Evolutionary conservation across 2,329 filamentous ascomycete genomes (phyloP).

Genomic region (Diaporthe nobilis): DNA sequence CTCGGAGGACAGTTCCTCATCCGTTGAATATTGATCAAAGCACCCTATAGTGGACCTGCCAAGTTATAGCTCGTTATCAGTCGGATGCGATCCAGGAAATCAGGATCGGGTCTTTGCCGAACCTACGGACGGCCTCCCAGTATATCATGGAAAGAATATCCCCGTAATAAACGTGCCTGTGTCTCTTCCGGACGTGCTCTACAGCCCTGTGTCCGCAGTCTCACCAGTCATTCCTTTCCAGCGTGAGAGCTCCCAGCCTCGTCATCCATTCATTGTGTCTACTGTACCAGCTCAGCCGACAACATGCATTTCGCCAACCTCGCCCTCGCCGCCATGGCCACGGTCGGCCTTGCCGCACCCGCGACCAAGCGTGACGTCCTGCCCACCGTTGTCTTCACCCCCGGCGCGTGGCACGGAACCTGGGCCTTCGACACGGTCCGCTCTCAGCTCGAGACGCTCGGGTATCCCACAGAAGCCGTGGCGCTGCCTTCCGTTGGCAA

Average conservation of each 20-base stretch:
- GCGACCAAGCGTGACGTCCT: slow-evolving; percentile 17
- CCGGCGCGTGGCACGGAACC: slow-evolving; percentile 56
- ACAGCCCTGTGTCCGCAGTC: not conserved
- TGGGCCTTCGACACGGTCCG: slow-evolving; percentile 50
- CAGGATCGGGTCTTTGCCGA: slow-evolving; percentile 15
- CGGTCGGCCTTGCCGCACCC: slow-evolving; percentile 25
- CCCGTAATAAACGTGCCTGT: not conserved
- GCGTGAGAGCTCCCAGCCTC: not conserved
- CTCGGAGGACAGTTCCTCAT: slow-evolving; percentile 28
- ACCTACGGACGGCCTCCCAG: not conserved
- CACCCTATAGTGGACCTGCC: slow-evolving; percentile 20
- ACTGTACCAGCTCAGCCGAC: not conserved
- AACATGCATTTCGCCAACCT: slow-evolving; percentile 27
- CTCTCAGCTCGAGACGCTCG: slow-evolving; percentile 49
- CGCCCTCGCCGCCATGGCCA: slow-evolving; percentile 18
- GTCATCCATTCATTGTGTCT: not conserved
- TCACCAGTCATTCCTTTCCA: not conserved
- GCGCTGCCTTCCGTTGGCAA: slow-evolving; percentile 52
- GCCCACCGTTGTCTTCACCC: slow-evolving; percentile 53
- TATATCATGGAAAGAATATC: slow-evolving; percentile 9
- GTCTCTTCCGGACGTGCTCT: not conserved
- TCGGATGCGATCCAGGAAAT: slow-evolving; percentile 3
- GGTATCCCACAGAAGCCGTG: slow-evolving; percentile 51
- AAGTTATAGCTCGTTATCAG: slow-evolving; percentile 18
- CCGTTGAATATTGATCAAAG: slow-evolving; percentile 28